Base-by-base conservation (phyloP, 306 rosid genomes). In the Trifolium pratense region DNA sequence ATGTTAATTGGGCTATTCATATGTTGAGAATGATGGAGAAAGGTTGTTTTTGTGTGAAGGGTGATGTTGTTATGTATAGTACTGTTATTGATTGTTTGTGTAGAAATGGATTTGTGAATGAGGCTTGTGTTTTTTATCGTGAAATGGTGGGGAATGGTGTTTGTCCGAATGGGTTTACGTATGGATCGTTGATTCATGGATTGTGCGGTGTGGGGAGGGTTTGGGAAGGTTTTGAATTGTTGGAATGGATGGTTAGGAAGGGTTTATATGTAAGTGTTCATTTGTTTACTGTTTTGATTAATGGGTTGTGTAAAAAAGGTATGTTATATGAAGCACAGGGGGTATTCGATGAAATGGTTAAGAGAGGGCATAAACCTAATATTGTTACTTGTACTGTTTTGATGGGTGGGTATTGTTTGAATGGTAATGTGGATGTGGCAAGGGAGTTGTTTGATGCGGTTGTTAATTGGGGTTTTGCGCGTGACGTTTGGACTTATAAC, bases 41-140 rank as follows among this genome's bases (percentile, higher is more conserved):
- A 7, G 5, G 21, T 10, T 1, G 29, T 11, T 18, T 9, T n/a
- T 15, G 64, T 18, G 25, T 75, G 3, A 68, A 59, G 56, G 65
- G 60, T 8, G 71, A 73, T 68, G 79, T 67, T 12, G 51, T 73
- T 0, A 79, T 74, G 66, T 79, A 79, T 49, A 79, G 75, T 31
- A 67, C 13, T 18, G 5, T 79, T 20, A 74, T 79, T 15, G 71
- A 74, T 16, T 49, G 45, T 32, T 74, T 79, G 39, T 74, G 75
- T 36, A 79, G 23, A 53, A 53, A 68, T 6, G 79, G 66, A 6
- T 42, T 25, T 26, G 39, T 79, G 59, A 39, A 59, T 26, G 79
- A 74, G 75, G 83, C 66, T 1, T 34, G 17, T 39, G 60, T 14
- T 8, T 67, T 52, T 17, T 67, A 9, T 20, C 2, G 3, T 67